These are phyloP conservation scores for Cubamyces lactineus DNA, from an alignment of 768 basidiomycete genomes.

Conservation along the genomic window DNA sequence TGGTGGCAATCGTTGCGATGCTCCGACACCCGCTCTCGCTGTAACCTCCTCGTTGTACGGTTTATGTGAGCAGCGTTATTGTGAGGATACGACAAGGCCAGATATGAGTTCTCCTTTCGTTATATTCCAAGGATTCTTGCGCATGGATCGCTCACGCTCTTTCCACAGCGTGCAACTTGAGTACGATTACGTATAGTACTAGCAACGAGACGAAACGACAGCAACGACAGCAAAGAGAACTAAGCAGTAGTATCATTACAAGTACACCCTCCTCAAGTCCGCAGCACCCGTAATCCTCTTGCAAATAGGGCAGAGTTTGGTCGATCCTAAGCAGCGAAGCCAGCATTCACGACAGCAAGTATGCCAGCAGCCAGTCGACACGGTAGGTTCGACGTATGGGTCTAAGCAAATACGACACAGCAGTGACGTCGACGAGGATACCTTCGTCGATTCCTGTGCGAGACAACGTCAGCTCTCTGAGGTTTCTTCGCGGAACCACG, in stretches of 20 bases:
- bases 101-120: constrained; percentile 64
- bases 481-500: neutral
- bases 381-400: constrained; percentile 74
- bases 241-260: constrained; percentile 41
- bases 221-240: constrained; percentile 13
- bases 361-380: constrained; percentile 88
- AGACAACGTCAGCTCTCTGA: constrained; percentile 7
- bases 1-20: constrained; percentile 56
- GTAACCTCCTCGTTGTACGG: constrained; percentile 54
- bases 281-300: constrained; percentile 79
- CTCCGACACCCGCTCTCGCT: constrained; percentile 27
- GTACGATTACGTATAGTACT: neutral
- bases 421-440: constrained; percentile 46
- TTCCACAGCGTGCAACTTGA: neutral
- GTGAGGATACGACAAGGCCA: constrained; percentile 83
- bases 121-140: neutral
- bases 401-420: constrained; percentile 83
- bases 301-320: constrained; percentile 85
- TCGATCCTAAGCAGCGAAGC: constrained; percentile 81
- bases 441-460: constrained; percentile 46
- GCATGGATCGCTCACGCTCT: neutral
- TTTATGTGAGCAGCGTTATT: constrained; percentile 46
- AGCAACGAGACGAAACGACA: constrained; percentile 13
- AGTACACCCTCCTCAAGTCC: constrained; percentile 77
- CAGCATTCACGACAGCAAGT: constrained; percentile 83